A percentile compares a stretch with the other conserved stretches of the same genome.
phyloP scores from a whole-genome alignment of 139 green algal genomes.

The Tetraselmis chui region DNA sequence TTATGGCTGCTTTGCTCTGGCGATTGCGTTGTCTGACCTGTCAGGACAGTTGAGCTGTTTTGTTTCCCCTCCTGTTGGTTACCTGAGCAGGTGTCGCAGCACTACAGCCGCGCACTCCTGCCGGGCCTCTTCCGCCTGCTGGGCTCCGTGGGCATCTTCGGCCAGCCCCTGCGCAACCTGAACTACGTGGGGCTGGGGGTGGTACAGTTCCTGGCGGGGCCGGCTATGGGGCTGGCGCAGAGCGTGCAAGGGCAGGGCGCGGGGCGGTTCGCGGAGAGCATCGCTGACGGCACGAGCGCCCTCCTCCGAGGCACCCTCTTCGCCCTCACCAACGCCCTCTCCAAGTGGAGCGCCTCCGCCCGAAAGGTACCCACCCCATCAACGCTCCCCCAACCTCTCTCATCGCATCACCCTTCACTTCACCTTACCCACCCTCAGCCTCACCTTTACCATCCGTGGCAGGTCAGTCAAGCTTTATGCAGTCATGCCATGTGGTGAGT shows the following conservation, averaged over 20 bases:
- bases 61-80: too few relatives aligned
- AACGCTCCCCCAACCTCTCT: too few relatives aligned
- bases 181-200: not conserved
- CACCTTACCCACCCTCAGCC: too few relatives aligned
- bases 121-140: not conserved
- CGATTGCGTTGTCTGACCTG: too few relatives aligned
- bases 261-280: not conserved
- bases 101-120: not conserved
- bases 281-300: not conserved
- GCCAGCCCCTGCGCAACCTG: not conserved
- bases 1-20: too few relatives aligned
- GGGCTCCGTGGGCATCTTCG: not conserved
- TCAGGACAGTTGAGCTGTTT: too few relatives aligned
- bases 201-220: not conserved
- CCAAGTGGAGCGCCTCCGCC: not conserved
- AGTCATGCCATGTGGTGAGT: too few relatives aligned
- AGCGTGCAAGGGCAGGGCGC: not conserved
- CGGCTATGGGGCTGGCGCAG: not conserved
- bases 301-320: not conserved
- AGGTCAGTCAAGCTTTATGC: too few relatives aligned
- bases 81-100: not conserved
- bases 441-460: too few relatives aligned
- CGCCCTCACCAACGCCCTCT: not conserved
- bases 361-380: not conserved
- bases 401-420: too few relatives aligned